A percentile compares a stretch with the other conserved stretches of the same genome.
These are phyloP conservation scores for Funneliformis caledonium DNA, from an alignment of 371 early-diverging fungal species.

Conservation along the genomic window DNA sequence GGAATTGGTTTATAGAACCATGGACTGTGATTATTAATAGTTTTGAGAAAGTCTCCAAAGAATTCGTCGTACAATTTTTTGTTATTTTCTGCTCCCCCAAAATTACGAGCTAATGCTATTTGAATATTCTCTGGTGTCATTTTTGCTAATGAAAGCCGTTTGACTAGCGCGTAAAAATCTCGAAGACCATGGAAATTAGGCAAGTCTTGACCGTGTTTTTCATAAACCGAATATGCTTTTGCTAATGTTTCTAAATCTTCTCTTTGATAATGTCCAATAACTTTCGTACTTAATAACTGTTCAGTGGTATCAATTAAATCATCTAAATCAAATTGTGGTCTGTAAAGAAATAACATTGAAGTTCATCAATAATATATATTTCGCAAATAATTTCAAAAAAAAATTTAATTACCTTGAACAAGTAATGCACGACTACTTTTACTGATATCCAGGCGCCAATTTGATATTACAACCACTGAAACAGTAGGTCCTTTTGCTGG, in stretches of 20 bases:
- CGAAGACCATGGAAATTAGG: slow-evolving; percentile 39
- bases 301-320: slow-evolving; percentile 36
- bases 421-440: slow-evolving; percentile 39
- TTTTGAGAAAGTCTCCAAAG: slow-evolving; percentile 33
- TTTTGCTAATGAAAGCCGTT: slow-evolving; percentile 1
- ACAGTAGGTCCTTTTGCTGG: slow-evolving; percentile 30
- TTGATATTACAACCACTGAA: slow-evolving; percentile 39
- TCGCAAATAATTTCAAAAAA: not conserved
- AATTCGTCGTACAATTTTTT: not conserved
- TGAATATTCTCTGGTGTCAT: slow-evolving; percentile 28
- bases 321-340: slow-evolving; percentile 13
- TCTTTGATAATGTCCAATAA: not conserved
- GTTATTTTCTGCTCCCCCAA: slow-evolving; percentile 31
- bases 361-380: too few species aligned
- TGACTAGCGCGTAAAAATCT: slow-evolving; percentile 38
- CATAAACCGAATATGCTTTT: slow-evolving; percentile 27
- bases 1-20: slow-evolving; percentile 21
- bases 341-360: not conserved
- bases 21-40: not conserved
- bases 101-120: slow-evolving; percentile 39
- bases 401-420: slow-evolving; percentile 14
- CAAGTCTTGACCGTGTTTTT: slow-evolving; percentile 18
- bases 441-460: slow-evolving; percentile 41
- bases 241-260: not conserved
- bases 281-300: slow-evolving; percentile 2